phyloP scores from a whole-genome alignment of 78 protist species.

The Emiliania huxleyi region DNA sequence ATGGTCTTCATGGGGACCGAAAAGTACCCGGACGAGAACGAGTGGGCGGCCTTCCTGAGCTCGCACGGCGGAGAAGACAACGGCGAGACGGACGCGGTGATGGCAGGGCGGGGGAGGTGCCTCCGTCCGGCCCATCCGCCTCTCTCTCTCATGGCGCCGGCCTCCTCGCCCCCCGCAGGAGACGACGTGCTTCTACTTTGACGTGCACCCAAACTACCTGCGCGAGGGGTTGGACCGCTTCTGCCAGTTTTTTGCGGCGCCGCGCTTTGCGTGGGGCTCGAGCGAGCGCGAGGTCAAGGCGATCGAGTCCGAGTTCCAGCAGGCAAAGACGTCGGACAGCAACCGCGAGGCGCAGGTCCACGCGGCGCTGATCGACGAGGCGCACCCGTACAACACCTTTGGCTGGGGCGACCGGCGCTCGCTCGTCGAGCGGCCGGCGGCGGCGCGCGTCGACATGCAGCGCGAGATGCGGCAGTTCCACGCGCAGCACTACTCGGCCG shows the following conservation, averaged over 20 bases:
- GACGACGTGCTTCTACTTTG: constrained; percentile 64
- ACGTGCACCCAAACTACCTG: neutral
- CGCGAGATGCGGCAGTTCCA: constrained; percentile 53
- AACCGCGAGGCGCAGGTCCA: too few species aligned
- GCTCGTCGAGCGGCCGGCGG: constrained; percentile 33
- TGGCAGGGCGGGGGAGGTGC: too few species aligned
- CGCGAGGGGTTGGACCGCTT: constrained; percentile 41
- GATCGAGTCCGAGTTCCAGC: constrained; percentile 12
- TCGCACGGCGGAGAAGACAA: constrained; percentile 40
- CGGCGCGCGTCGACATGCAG: constrained; percentile 39
- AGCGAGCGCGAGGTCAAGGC: constrained; percentile 12
- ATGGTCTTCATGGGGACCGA: constrained; percentile 61
- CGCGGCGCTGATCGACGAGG: too few species aligned
- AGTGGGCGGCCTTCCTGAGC: constrained; percentile 36
- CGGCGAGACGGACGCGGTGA: constrained; percentile 57
- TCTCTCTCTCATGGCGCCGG: too few species aligned
- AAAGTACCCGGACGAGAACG: constrained; percentile 56
- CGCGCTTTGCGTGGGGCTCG: neutral
- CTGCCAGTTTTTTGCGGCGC: constrained; percentile 6
- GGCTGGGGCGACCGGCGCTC: constrained; percentile 68
- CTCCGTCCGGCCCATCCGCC: too few species aligned
- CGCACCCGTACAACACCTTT: constrained; percentile 50
- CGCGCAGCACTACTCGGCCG: constrained; percentile 58
- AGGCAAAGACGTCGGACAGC: neutral
- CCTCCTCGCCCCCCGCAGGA: too few species aligned